Conservation (phyloP, 2,329 filamentous ascomycete species). For the Dactylellina sp. region DNA sequence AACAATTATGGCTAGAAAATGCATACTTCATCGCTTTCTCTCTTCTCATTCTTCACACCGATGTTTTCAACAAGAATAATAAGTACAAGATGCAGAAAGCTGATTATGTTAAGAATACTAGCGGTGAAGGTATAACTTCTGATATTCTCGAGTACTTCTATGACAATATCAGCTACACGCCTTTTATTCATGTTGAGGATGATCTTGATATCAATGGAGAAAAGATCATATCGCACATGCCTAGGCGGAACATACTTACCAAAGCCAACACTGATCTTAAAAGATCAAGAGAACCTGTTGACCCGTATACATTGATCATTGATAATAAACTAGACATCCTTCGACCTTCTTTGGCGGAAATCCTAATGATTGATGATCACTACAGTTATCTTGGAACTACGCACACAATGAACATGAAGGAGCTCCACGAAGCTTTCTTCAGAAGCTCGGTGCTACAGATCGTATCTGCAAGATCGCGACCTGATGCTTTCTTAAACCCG, state of each 20-base stretch:
- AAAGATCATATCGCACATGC: slow-evolving; percentile 76
- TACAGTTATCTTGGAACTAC: slow-evolving; percentile 87
- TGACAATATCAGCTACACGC: slow-evolving; percentile 97
- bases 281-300: slow-evolving; percentile 80
- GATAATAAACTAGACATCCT: slow-evolving; percentile 86
- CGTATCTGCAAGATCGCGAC: slow-evolving; percentile 89
- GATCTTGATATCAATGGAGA: slow-evolving; percentile 83
- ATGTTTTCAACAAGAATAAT: slow-evolving; percentile 99
- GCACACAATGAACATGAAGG: slow-evolving; percentile 79
- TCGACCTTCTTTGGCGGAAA: slow-evolving; percentile 87
- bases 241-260: slow-evolving; percentile 67
- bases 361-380: slow-evolving; percentile 89
- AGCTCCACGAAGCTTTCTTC: slow-evolving; percentile 88
- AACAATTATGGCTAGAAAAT: slow-evolving; percentile 71
- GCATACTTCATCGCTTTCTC: slow-evolving; percentile 99
- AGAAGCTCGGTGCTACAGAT: slow-evolving; percentile 94
- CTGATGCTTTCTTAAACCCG: slow-evolving; percentile 93
- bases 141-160: slow-evolving; percentile 97
- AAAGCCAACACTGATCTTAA: slow-evolving; percentile 59
- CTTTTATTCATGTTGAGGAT: slow-evolving; percentile 97
- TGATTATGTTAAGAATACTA: slow-evolving; percentile 95
- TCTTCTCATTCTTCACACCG: slow-evolving; percentile 93
- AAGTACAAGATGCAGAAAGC: slow-evolving; percentile 98
- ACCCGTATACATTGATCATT: slow-evolving; percentile 93
- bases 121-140: slow-evolving; percentile 89